Conservation (phyloP, 441 rosid species). For the Kokia cookei region DNA sequence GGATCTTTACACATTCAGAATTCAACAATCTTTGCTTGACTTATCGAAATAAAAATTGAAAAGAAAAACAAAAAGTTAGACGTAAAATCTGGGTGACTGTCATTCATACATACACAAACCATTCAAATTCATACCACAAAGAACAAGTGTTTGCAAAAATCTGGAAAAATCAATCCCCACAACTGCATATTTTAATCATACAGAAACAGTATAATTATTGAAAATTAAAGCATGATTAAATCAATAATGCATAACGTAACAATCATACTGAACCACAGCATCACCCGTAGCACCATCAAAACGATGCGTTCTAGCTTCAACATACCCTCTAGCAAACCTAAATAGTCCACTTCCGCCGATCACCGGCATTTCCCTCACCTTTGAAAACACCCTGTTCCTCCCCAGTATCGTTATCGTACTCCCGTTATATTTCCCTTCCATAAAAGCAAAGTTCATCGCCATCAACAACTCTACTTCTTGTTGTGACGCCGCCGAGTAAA, state of each 20-base stretch:
- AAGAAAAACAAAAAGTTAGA: background rate
- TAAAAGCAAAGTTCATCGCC: conserved; percentile 55
- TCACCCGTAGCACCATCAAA: conserved; percentile 20
- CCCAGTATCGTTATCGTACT: conserved; percentile 49
- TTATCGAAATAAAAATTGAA: background rate
- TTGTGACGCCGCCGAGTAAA: conserved; percentile 45
- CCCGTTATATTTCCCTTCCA: conserved; percentile 52
- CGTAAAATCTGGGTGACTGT: background rate
- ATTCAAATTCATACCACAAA: background rate
- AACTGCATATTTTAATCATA: no score
- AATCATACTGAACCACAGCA: conserved; percentile 42
- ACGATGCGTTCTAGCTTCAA: conserved; percentile 28
- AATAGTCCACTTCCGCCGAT: conserved; percentile 65
- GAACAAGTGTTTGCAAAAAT: background rate
- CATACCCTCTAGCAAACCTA: conserved; percentile 57
- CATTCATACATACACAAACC: background rate
- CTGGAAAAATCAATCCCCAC: background rate
- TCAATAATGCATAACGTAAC: conserved; percentile 49
- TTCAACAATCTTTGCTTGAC: background rate
- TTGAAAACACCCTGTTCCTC: conserved; percentile 26
- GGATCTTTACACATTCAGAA: background rate
- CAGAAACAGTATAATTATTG: background rate
- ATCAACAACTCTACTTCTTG: conserved; percentile 30
- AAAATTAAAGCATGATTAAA: background rate
- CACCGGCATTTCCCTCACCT: conserved; percentile 65